Evolutionary conservation across 805 yeast genomes (phyloP).

Genomic region (Schwanniomyces sp.): DNA sequence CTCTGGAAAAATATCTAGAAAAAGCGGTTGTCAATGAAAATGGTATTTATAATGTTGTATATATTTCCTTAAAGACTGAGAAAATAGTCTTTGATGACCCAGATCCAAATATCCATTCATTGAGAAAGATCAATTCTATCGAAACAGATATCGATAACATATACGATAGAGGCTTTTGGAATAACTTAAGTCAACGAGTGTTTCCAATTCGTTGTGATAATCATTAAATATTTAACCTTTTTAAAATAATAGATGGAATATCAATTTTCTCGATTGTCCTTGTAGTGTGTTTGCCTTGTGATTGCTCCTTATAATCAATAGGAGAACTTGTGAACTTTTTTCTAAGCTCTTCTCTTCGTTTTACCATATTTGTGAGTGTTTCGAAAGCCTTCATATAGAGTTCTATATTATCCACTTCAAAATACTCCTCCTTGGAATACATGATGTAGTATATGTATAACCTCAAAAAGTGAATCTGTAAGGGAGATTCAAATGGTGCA

Average conservation of each 20-base stretch:
- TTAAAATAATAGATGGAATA: slow-evolving; percentile 13
- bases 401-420: background rate
- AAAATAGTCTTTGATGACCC: slow-evolving; percentile 15
- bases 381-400: background rate
- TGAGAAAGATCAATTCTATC: slow-evolving; percentile 21
- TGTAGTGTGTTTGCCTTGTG: background rate
- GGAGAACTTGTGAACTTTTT: slow-evolving; percentile 7
- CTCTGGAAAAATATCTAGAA: slow-evolving; percentile 22
- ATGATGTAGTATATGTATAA: slow-evolving; percentile 11
- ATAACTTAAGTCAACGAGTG: slow-evolving; percentile 37
- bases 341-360: slow-evolving; percentile 6
- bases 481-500: background rate
- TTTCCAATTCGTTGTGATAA: slow-evolving; percentile 2
- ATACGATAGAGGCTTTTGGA: slow-evolving; percentile 50
- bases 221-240: slow-evolving; percentile 11
- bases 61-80: slow-evolving; percentile 28
- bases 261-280: slow-evolving; percentile 5
- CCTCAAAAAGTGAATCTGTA: slow-evolving; percentile 5
- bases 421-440: slow-evolving; percentile 11
- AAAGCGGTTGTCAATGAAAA: slow-evolving; percentile 11
- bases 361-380: slow-evolving; percentile 5
- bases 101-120: slow-evolving; percentile 7
- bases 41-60: slow-evolving; percentile 17
- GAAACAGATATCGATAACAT: slow-evolving; percentile 38
- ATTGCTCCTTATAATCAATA: background rate